Conservation (phyloP, 75 land plant species). For the Selaginella tamariscina region DNA sequence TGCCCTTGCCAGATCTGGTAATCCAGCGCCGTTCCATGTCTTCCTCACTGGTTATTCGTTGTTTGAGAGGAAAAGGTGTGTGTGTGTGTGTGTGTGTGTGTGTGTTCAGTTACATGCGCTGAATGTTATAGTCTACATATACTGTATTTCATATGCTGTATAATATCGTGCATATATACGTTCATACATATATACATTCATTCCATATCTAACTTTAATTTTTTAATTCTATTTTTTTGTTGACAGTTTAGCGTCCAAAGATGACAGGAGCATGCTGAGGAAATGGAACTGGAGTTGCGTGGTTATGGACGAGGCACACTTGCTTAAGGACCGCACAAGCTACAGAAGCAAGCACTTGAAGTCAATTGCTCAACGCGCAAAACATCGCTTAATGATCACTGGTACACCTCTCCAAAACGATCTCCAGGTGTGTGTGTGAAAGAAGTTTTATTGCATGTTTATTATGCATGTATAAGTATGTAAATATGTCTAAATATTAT, state of each 20-base stretch:
- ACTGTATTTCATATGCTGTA: too few relatives aligned
- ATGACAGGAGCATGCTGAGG: constrained; percentile 10
- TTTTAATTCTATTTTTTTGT: neutral
- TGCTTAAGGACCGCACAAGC: neutral
- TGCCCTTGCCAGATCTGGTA: neutral
- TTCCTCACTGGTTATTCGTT: neutral
- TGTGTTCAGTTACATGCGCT: too few relatives aligned
- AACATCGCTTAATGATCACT: constrained; percentile 6
- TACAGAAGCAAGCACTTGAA: constrained; percentile 2
- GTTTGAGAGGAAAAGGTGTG: neutral
- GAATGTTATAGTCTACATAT: too few relatives aligned
- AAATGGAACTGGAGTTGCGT: constrained; percentile 11
- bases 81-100: too few relatives aligned
- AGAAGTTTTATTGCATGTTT: too few relatives aligned
- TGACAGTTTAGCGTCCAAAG: constrained; percentile 5
- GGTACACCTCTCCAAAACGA: neutral
- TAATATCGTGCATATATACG: too few relatives aligned
- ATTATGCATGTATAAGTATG: too few relatives aligned
- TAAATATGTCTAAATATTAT: too few relatives aligned
- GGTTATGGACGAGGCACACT: constrained; percentile 8
- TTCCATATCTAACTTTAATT: neutral
- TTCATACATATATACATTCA: too few relatives aligned
- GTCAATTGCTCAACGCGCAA: neutral
- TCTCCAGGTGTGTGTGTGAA: constrained; percentile 1
- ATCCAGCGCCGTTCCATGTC: constrained; percentile 7